A percentile compares a stretch with the other conserved stretches of the same genome.
Evolutionary conservation across 163 green algal genomes (phyloP).

Genomic region (Scenedesmus sp.): DNA sequence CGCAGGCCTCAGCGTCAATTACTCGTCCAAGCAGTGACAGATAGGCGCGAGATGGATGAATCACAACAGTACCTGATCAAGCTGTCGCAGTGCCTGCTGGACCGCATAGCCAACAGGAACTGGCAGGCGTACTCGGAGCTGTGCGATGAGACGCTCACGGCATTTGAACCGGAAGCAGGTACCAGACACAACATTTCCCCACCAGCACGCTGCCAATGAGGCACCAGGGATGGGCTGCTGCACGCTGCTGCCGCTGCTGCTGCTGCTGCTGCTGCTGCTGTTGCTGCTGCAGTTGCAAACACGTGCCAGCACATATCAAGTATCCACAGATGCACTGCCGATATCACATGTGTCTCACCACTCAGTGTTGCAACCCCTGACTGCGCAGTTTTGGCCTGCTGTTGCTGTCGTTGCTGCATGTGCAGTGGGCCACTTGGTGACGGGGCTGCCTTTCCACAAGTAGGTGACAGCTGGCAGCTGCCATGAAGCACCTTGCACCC

Average conservation of each 20-base stretch:
- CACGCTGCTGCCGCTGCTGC: neutral
- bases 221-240: too few relatives aligned
- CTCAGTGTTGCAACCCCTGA: neutral
- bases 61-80: slow-evolving; percentile 9
- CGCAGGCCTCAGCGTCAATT: neutral
- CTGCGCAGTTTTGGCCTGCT: neutral
- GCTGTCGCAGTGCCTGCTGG: slow-evolving; percentile 14
- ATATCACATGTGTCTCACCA: neutral
- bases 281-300: neutral
- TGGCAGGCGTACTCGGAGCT: slow-evolving; percentile 28
- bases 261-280: neutral
- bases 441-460: neutral
- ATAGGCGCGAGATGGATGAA: neutral
- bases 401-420: neutral
- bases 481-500: neutral
- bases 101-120: slow-evolving; percentile 21
- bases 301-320: too few relatives aligned
- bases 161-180: slow-evolving; percentile 49
- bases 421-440: slow-evolving; percentile 12
- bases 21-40: neutral
- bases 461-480: neutral
- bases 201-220: too few relatives aligned
- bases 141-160: slow-evolving; percentile 32
- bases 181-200: neutral
- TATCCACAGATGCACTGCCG: neutral